Base-by-base conservation (phyloP, 1,284 basidiomycete genomes). In the Microbotryum lychnidis-dioicae region DNA sequence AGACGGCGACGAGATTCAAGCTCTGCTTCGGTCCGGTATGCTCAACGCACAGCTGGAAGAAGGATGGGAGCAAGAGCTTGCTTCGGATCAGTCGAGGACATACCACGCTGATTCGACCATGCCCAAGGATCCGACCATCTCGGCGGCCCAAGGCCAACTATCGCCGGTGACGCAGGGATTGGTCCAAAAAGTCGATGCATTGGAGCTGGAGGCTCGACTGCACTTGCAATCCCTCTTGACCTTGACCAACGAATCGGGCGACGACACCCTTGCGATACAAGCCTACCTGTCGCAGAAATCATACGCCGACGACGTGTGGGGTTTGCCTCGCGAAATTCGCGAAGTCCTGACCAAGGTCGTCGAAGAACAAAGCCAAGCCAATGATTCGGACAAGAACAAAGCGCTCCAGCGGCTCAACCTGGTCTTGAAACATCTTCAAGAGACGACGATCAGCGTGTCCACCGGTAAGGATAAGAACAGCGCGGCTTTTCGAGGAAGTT, bases 281-380 rank as follows among this genome's bases (percentile, higher is more conserved):
- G 56, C 54, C 21, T 67, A 67, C 52, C 51, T 69, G 20, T 33
- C 37, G 5, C 44, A 49, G 8, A 48, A 54, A 4, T 21, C 21
- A 12, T 69, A 69, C 29, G 44, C 58, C 2, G 65, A 69, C 47
- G 67, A 66, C n/a, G 60, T 69, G 8, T 64, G 55, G 20, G 61
- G 62, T 14, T 2, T 68, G 18, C 58, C 62, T 7, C 6, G 21
- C 2, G 55, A 33, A n/a, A 62, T 69, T 42, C 37, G 37, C 14
- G 62, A 66, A 18, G 50, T 68, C 6, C 55, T 60, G 8, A 51
- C 47, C 16, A 61, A 67, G 57, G 52, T 62, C 37, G 63, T 61
- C 50, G 45, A 51, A 6, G 21, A 57, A 64, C 42, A 57, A 65
- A 20, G 37, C 12, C 47, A 59, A 21, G 61, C 57, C 23, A 45